A percentile compares a stretch with the other conserved stretches of the same genome.
Evolutionary conservation across 2,329 filamentous ascomycete genomes (phyloP).

Genomic region (Gremmenia infestans): DNA sequence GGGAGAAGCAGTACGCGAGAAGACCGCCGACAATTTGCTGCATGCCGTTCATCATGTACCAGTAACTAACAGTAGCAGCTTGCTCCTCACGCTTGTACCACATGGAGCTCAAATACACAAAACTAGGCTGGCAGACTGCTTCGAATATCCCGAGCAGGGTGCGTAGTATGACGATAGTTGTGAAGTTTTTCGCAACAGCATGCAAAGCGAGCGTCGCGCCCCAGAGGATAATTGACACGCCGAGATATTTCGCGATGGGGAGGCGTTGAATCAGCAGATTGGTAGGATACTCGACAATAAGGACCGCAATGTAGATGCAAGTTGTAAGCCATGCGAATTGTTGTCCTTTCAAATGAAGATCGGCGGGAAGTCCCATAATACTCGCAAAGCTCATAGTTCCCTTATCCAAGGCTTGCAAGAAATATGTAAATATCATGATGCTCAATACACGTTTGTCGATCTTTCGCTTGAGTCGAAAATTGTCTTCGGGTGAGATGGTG

Average conservation of each 20-base stretch:
- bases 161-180: conserved; percentile 55
- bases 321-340: conserved; percentile 27
- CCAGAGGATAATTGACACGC: conserved; percentile 40
- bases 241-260: conserved; percentile 34
- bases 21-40: conserved; percentile 63
- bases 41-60: conserved; percentile 70
- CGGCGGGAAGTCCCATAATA: conserved; percentile 26
- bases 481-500: conserved; percentile 46
- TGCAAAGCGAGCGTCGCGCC: conserved; percentile 55
- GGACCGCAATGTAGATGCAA: conserved; percentile 23
- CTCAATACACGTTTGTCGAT: conserved; percentile 64
- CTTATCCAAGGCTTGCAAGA: conserved; percentile 35
- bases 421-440: conserved; percentile 62
- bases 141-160: conserved; percentile 66
- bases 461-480: conserved; percentile 54
- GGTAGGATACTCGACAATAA: conserved; percentile 36
- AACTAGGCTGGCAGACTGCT: conserved; percentile 61
- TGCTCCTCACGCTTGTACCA: conserved; percentile 72
- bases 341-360: conserved; percentile 40
- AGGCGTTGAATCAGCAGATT: conserved; percentile 35
- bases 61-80: conserved; percentile 53
- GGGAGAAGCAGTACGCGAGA: conserved; percentile 55
- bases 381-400: conserved; percentile 26
- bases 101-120: conserved; percentile 61
- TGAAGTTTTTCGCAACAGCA: conserved; percentile 55